A percentile compares a stretch with the other conserved stretches of the same genome.
These are phyloP conservation scores for Aspergillus bertholletiae DNA, from an alignment of 495 filamentous ascomycete genomes.

Conservation along the genomic window DNA sequence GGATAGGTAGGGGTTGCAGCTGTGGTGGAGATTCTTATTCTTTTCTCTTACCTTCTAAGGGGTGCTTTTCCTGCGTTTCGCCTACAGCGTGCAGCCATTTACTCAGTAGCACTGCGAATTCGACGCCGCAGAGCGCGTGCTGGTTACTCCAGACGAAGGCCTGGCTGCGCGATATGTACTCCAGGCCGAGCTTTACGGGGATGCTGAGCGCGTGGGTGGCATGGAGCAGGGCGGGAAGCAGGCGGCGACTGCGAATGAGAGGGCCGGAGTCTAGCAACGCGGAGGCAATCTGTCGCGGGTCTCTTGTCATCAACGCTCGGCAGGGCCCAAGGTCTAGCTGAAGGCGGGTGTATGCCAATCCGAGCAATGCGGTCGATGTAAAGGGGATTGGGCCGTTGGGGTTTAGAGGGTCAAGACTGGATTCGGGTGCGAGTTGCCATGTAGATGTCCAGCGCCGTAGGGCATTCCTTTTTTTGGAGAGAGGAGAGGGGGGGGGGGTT, in stretches of 20 bases:
- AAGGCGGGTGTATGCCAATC: conserved; percentile 34
- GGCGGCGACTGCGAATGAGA: conserved; percentile 13
- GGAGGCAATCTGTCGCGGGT: conserved; percentile 15
- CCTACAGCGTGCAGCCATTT: conserved; percentile 26
- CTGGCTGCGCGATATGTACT: conserved; percentile 30
- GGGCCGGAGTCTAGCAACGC: conserved; percentile 9
- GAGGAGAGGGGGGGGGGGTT: too few relatives aligned
- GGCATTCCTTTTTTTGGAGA: conserved; percentile 44
- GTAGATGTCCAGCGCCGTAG: conserved; percentile 27
- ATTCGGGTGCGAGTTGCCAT: conserved; percentile 33
- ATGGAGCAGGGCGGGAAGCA: conserved; percentile 32
- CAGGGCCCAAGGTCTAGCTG: conserved; percentile 23
- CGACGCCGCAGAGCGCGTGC: conserved; percentile 34
- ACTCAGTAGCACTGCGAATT: conserved; percentile 31
- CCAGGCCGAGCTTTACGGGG: conserved; percentile 34
- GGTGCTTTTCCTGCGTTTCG: background rate
- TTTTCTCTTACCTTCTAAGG: background rate
- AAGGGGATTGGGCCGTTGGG: conserved; percentile 35
- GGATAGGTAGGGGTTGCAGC: too few relatives aligned
- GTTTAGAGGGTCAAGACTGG: conserved; percentile 29
- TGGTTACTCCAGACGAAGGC: conserved; percentile 37
- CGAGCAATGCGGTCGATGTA: conserved; percentile 35
- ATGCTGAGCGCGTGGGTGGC: conserved; percentile 38
- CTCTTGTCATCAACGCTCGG: conserved; percentile 26
- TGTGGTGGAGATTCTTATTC: background rate